These are phyloP conservation scores for Zangia roseola DNA, from an alignment of 768 basidiomycete genomes.

Conservation along the genomic window DNA sequence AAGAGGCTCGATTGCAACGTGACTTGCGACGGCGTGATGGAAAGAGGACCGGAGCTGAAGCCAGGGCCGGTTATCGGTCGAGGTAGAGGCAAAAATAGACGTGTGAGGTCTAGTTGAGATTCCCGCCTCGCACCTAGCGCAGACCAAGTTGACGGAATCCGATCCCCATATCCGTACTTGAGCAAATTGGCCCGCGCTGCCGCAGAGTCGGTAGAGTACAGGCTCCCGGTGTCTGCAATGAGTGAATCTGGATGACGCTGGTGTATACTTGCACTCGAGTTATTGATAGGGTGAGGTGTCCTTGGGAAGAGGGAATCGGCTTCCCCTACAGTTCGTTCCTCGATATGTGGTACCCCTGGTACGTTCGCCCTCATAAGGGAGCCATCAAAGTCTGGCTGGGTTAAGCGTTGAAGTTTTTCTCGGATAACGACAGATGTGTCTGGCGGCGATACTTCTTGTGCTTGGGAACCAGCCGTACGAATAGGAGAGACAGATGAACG, in stretches of 20 bases:
- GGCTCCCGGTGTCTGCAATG: constrained; percentile 17
- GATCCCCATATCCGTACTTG: constrained; percentile 23
- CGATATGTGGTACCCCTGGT: neutral
- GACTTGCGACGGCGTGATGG: constrained; percentile 7
- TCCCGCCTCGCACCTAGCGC: constrained; percentile 11
- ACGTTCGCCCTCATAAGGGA: neutral
- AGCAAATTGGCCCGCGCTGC: constrained; percentile 22
- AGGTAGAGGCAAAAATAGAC: constrained; percentile 1
- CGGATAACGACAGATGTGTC: neutral
- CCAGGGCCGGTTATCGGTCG: neutral
- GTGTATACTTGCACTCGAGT: neutral
- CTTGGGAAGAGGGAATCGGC: neutral
- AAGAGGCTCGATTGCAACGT: constrained; percentile 2
- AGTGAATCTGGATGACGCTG: constrained; percentile 1
- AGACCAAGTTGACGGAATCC: constrained; percentile 26
- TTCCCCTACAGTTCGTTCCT: neutral
- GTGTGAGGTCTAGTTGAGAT: constrained; percentile 17
- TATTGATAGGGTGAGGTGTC: constrained; percentile 6
- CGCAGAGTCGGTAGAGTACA: constrained; percentile 26
- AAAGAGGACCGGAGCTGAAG: neutral
- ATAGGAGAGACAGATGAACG: constrained; percentile 7
- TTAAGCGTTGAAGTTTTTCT: neutral
- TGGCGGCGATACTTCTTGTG: neutral
- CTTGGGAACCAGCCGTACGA: neutral
- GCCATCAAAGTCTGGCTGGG: neutral